Conservation (phyloP, 371 early-diverging fungal genomes). For the Coemansia sp. region DNA sequence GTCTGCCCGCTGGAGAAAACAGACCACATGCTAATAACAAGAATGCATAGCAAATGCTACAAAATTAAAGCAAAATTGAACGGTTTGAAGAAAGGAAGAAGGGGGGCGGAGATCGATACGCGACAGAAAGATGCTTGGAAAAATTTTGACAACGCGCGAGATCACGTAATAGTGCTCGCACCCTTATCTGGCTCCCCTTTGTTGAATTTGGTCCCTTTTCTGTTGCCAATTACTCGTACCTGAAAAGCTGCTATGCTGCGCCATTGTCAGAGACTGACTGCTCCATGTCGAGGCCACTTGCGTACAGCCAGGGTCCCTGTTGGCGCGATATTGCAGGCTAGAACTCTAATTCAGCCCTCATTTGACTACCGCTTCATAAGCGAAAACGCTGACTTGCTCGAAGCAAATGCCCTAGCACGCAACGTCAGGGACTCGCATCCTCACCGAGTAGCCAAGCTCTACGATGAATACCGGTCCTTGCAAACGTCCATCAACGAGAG, state of each 20-base stretch:
- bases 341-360: constrained; percentile 28
- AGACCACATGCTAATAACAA: constrained; percentile 34
- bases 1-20: constrained; percentile 14
- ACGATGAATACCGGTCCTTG: constrained; percentile 51
- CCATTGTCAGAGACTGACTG: too few species aligned
- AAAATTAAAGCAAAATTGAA: too few species aligned
- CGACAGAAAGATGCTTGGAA: too few species aligned
- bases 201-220: too few species aligned
- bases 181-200: too few species aligned
- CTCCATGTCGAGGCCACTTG: too few species aligned
- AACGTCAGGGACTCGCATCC: constrained; percentile 56
- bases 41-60: too few species aligned
- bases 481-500: constrained; percentile 49
- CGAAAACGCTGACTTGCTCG: constrained; percentile 55
- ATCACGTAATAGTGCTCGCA: too few species aligned
- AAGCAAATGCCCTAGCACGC: constrained; percentile 59
- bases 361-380: constrained; percentile 63
- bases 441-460: constrained; percentile 54
- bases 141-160: too few species aligned
- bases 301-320: not conserved
- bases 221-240: too few species aligned
- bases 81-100: too few species aligned
- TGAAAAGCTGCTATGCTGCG: not conserved
- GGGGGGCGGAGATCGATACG: too few species aligned
- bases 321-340: not conserved